phyloP scores from a whole-genome alignment of 2,329 filamentous ascomycete genomes.

The Fusarium mexicanum region DNA sequence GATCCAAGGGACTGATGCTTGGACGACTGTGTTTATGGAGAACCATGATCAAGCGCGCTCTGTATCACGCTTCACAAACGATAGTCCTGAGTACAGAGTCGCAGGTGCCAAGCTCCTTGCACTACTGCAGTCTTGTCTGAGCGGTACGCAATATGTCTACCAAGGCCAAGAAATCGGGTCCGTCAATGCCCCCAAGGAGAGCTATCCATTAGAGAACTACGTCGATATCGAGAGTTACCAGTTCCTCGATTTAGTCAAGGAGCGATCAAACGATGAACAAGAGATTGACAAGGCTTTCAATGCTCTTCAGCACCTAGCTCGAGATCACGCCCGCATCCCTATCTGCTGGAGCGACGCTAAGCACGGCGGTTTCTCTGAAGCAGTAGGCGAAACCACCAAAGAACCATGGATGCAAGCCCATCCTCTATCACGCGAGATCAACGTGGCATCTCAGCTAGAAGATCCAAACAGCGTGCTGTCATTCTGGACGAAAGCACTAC shows the following conservation, averaged over 20 bases:
- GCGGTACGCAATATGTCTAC: conserved; percentile 72
- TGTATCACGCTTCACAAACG: conserved; percentile 64
- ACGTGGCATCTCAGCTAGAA: conserved; percentile 64
- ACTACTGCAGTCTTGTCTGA: conserved; percentile 60
- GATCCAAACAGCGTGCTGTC: conserved; percentile 49
- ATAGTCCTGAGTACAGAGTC: conserved; percentile 58
- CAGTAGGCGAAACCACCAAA: conserved; percentile 42
- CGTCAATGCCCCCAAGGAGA: conserved; percentile 66
- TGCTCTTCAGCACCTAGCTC: conserved; percentile 48
- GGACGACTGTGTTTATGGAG: conserved; percentile 72
- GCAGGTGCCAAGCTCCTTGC: conserved; percentile 68
- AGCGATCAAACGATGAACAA: conserved; percentile 41
- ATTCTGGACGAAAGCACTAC: conserved; percentile 47
- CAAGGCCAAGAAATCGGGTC: conserved; percentile 75
- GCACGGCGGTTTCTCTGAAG: conserved; percentile 49
- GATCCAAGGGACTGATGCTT: conserved; percentile 63
- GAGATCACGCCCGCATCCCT: conserved; percentile 74
- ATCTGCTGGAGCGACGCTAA: conserved; percentile 66
- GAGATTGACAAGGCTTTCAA: conserved; percentile 50
- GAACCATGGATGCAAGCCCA: conserved; percentile 50
- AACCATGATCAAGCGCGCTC: conserved; percentile 72
- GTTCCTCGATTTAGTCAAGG: conserved; percentile 46
- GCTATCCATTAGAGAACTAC: conserved; percentile 67
- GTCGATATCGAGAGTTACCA: conserved; percentile 61
- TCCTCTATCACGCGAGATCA: conserved; percentile 53